Conservation (phyloP, 23 red algal species). For the Agarophyton chilense region DNA sequence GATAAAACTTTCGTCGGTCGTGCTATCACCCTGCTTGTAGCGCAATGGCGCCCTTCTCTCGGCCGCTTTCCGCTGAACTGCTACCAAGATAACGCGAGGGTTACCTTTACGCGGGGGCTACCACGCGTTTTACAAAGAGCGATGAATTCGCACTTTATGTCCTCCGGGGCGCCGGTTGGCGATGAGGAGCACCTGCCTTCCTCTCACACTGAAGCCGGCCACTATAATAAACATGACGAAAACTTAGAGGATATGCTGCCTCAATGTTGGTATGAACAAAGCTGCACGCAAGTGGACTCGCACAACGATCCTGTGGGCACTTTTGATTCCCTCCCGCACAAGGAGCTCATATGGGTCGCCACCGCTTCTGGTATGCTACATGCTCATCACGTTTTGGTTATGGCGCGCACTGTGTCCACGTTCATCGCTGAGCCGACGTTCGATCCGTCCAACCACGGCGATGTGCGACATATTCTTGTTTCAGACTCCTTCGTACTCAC, state of each 20-base stretch:
- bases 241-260: background rate
- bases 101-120: too few relatives aligned
- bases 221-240: background rate
- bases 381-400: constrained; percentile 43
- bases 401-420: constrained; percentile 57
- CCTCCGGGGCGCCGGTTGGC: background rate
- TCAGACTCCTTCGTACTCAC: constrained; percentile 44
- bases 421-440: constrained; percentile 45
- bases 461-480: constrained; percentile 58
- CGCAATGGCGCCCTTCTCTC: background rate
- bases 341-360: constrained; percentile 66
- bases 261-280: constrained; percentile 59
- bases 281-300: constrained; percentile 40
- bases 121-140: background rate
- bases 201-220: background rate
- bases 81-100: too few relatives aligned
- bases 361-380: constrained; percentile 69
- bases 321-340: constrained; percentile 57
- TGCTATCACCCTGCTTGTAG: background rate
- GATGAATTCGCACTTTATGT: constrained; percentile 7
- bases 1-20: background rate
- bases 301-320: constrained; percentile 55
- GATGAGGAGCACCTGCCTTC: constrained; percentile 12
- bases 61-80: background rate
- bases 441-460: constrained; percentile 11